Base-by-base conservation (phyloP, 305 asterid species). In the Plantago lanceolata region DNA sequence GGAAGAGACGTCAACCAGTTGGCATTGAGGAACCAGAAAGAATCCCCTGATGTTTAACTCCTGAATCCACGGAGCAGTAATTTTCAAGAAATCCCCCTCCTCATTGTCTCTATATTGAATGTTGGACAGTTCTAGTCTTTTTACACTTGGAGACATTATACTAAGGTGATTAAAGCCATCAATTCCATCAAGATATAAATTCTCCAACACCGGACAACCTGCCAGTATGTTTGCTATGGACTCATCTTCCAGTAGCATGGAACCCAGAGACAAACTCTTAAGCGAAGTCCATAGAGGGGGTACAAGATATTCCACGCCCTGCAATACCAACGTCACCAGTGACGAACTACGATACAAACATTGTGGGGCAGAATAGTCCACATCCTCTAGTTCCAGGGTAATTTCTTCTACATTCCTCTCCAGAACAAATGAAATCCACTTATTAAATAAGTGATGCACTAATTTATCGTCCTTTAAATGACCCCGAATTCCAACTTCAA, bases 1-100 rank as follows among this genome's bases (percentile, higher is more conserved):
- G 8, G 57, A 52, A 52, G 31, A 51, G 14, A 52, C 55, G 26
- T 50, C 14, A 26, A 50, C 55, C 55, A 50, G 55, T 18, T 18
- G 19, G 55, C 55, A 50, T 50, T 18, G 13, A 18, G 55, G 55
- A 18, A 50, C 4, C 19, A 50, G 21, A 18, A 50, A 50, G 3
- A 3, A 6, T 2, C 16, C 24, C 14, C 3, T 13, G 6, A 50
- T 4, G 5, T 50, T 15, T 7, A 50, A 50, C 18, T 50, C 55
- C 21, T 18, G 8, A 50, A 50, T 19, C 55, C 55, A 50, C 18
- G 55, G 55, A 50, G 55, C 55, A 50, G 19, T 50, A 6, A 50
- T 50, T 8, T 18, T 13, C 26, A 50, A 21, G 55, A 51, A 51
- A 0, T 51, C n/a, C 13, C 18, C 57, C 20, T 19, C 56, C 4